Evolutionary conservation across 768 basidiomycete species (phyloP).

Genomic region (Tubosaeta sp.): DNA sequence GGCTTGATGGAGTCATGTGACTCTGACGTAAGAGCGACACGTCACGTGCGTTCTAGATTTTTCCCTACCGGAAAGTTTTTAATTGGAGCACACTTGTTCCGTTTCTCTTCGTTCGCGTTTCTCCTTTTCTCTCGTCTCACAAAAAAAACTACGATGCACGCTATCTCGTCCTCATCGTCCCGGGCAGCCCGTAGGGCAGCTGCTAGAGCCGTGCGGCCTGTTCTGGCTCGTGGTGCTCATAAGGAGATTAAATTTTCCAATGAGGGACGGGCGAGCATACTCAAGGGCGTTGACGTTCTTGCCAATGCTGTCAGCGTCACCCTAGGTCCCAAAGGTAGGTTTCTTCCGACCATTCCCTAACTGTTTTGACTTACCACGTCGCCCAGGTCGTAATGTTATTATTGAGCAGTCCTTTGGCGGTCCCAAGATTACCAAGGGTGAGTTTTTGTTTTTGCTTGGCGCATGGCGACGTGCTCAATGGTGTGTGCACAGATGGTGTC

Average conservation of each 20-base stretch:
- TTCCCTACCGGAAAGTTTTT: conserved; percentile 24
- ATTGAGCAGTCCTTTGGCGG: conserved; percentile 91
- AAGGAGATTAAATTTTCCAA: conserved; percentile 98
- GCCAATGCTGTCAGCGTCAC: conserved; percentile 97
- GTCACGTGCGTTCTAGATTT: conserved; percentile 33
- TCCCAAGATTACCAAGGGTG: conserved; percentile 95
- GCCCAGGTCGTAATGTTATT: conserved; percentile 89
- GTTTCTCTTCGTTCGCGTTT: neutral
- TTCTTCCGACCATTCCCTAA: neutral
- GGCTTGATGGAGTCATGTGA: neutral
- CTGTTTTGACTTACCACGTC: conserved; percentile 11
- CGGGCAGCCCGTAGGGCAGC: conserved; percentile 66
- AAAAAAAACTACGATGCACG: conserved; percentile 52
- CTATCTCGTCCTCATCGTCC: conserved; percentile 62
- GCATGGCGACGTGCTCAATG: conserved; percentile 3
- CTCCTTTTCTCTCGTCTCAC: conserved; percentile 6
- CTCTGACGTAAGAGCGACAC: neutral
- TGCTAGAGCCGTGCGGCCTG: conserved; percentile 49
- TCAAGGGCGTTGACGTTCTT: conserved; percentile 94
- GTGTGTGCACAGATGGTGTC: conserved; percentile 72
- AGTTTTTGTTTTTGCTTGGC: conserved; percentile 13
- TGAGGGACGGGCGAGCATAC: conserved; percentile 88
- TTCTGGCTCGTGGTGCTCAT: conserved; percentile 71
- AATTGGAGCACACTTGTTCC: conserved; percentile 14
- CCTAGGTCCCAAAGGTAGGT: conserved; percentile 88